Evolutionary conservation across 1,284 basidiomycete species (phyloP), one percentile per base, ranked within the genome.

Genomic region (Cutaneotrichosporon mucoides): DNA sequence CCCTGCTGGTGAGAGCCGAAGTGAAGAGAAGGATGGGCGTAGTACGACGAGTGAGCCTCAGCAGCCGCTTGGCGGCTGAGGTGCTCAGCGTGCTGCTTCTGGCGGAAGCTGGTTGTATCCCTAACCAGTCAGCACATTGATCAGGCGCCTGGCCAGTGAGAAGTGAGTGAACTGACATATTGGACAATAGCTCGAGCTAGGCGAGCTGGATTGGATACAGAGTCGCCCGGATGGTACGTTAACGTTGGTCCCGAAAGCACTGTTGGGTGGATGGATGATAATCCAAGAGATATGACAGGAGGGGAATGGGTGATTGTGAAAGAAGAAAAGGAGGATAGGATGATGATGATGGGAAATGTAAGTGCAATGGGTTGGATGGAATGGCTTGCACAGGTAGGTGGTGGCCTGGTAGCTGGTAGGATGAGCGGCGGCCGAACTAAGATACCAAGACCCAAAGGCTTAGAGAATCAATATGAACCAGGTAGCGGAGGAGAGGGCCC

Each of bases 41-140:
- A 76, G 65, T 76, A 76, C 10, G 68, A 67, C 4, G 72, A 70
- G 53, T 69, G 72, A 3, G 74, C 73, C 9, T 69, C 68, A 1
- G 69, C 70, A 4, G 74, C 74, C 2, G 74, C 74, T 12, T 63
- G 45, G 40, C 73, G 67, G n/a, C 66, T 61, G 24, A 70, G 58
- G 35, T 72, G 69, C 61, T 76, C 74, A 33, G 71, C 71, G 16
- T 66, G 66, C 55, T 66, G 64, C 43, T 46, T 41, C 8, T 63
- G 54, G 12, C 45, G 44, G 9, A 55, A 43, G 9, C 61, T 60
- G 9, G 63, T 57, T 36, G 64, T 66, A 54, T 75, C 73, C 73
- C 73, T 74, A 42, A 24, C 24, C 24, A 24, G 24, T 24, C 24
- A 24, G 24, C 24, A 24, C 24, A 24, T 24, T 24, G 24, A 24